phyloP scores from a whole-genome alignment of 345 rosid species.

The Gossypium turneri region DNA sequence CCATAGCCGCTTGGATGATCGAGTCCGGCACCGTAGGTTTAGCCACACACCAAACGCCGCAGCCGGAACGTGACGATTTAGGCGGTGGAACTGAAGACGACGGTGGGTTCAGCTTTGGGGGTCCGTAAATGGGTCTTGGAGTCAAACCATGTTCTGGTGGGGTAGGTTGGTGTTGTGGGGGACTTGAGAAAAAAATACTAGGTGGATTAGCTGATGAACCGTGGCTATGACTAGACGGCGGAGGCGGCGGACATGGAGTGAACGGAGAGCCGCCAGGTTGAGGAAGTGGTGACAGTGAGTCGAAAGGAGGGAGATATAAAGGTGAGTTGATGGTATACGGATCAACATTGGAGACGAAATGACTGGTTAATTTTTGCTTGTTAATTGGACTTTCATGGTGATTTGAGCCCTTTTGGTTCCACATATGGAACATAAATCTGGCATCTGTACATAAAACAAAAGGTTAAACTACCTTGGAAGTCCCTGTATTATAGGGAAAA shows the following conservation, averaged over 20 bases:
- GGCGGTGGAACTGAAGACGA: constrained; percentile 17
- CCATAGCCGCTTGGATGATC: constrained; percentile 36
- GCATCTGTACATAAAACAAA: constrained; percentile 22
- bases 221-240: not conserved
- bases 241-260: constrained; percentile 20
- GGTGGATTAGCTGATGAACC: constrained; percentile 7
- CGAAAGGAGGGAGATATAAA: constrained; percentile 24
- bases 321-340: constrained; percentile 14
- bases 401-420: not conserved
- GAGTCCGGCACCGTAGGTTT: constrained; percentile 38
- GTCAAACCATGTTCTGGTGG: constrained; percentile 11
- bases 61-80: constrained; percentile 2
- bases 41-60: constrained; percentile 41
- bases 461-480: not conserved
- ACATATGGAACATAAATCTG: constrained; percentile 9
- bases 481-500: no score
- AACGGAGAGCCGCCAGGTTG: not conserved
- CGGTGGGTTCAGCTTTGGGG: not conserved
- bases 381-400: not conserved
- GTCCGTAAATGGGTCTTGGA: constrained; percentile 7
- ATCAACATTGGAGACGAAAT: not conserved
- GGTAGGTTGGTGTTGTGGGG: constrained; percentile 13
- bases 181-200: constrained; percentile 2
- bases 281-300: constrained; percentile 25
- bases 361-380: not conserved